Conservation (phyloP, 768 basidiomycete genomes). For the Lactarius pseudohatsudake region DNA sequence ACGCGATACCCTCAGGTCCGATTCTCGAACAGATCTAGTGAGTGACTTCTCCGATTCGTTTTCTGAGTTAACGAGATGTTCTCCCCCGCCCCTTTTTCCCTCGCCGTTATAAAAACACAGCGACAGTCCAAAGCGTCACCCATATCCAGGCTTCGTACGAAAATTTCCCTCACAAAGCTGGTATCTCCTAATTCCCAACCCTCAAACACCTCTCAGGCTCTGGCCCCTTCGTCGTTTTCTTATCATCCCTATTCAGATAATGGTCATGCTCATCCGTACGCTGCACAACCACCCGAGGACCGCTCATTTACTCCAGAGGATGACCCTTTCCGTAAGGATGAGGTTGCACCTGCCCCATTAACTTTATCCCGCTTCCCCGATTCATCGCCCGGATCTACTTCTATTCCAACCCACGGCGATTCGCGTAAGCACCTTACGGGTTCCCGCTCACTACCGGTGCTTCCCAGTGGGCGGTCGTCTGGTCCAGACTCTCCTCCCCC, state of each 20-base stretch:
- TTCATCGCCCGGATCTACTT: constrained; percentile 10
- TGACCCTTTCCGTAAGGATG: constrained; percentile 29
- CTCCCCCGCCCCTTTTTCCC: not conserved
- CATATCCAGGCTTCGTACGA: constrained; percentile 17
- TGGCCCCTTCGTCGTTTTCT: constrained; percentile 12
- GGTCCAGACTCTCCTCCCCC: constrained; percentile 16
- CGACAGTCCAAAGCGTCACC: constrained; percentile 9
- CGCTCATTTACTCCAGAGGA: constrained; percentile 27
- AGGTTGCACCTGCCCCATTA: not conserved
- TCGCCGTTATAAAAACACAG: not conserved
- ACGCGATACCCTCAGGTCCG: not conserved
- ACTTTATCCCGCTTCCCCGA: not conserved
- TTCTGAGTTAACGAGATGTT: not conserved
- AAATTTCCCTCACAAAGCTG: constrained; percentile 16
- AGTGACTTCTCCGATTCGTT: constrained; percentile 1
- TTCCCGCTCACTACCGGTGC: constrained; percentile 16
- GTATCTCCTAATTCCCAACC: constrained; percentile 7
- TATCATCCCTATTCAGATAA: constrained; percentile 13
- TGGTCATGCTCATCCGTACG: not conserved
- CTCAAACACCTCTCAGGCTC: constrained; percentile 11
- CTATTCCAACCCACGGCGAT: not conserved
- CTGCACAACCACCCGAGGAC: not conserved
- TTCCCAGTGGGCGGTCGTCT: constrained; percentile 16
- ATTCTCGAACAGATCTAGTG: constrained; percentile 1
- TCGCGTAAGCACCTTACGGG: not conserved